phyloP scores from a whole-genome alignment of 495 filamentous ascomycete species.

The Aspergillus nidulans region DNA sequence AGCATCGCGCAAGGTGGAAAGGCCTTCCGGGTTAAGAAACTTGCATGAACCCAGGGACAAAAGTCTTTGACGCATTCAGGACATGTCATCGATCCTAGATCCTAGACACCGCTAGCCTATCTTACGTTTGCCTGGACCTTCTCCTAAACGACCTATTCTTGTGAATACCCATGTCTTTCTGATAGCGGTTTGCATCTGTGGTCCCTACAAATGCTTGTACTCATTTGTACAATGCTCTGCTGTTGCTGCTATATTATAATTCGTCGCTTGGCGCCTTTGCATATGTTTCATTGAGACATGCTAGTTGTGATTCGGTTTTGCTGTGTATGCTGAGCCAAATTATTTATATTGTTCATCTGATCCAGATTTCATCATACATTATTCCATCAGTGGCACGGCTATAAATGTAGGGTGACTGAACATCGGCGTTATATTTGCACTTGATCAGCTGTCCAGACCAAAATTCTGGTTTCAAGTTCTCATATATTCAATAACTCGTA shows the following conservation, averaged over 20 bases:
- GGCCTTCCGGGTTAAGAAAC: conserved; percentile 19
- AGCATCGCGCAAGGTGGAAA: conserved; percentile 41
- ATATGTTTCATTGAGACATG: neutral
- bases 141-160: neutral
- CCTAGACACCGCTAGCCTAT: neutral
- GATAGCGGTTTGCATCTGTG: neutral
- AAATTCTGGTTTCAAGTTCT: too few relatives aligned
- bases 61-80: neutral
- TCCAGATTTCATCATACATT: neutral
- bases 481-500: too few relatives aligned
- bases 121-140: neutral
- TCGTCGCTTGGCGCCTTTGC: neutral
- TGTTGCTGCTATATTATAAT: neutral
- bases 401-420: neutral
- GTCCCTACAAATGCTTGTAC: neutral
- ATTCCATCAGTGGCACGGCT: neutral
- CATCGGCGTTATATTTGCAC: neutral
- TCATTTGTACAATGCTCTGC: neutral
- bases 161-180: neutral
- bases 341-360: neutral
- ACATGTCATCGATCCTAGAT: neutral
- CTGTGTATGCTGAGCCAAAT: neutral
- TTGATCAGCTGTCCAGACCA: too few relatives aligned
- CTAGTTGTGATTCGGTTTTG: neutral
- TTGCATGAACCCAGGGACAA: conserved; percentile 3